phyloP scores from a whole-genome alignment of 139 green algal genomes.

The Marvania coccoides region DNA sequence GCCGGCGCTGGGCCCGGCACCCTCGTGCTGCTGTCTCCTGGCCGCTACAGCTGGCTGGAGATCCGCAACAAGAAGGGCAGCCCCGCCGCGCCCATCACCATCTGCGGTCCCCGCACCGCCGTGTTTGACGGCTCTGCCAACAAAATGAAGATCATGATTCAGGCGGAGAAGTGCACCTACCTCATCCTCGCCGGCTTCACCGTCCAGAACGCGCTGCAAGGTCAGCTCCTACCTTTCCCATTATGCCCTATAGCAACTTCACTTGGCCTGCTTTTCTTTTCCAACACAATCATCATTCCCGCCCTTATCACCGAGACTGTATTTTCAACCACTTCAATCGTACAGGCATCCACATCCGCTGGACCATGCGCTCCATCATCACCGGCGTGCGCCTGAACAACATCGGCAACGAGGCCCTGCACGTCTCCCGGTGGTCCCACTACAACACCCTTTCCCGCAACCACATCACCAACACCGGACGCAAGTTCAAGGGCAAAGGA shows the following conservation, averaged over 20 bases:
- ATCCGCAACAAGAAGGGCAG: constrained; percentile 1
- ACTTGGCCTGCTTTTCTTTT: too few relatives aligned
- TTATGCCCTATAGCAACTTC: too few relatives aligned
- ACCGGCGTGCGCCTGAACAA: background rate
- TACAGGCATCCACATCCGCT: background rate
- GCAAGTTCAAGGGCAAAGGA: background rate
- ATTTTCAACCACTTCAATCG: too few relatives aligned
- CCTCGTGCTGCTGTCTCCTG: background rate
- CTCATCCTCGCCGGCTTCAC: constrained; percentile 8
- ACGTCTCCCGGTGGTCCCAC: background rate
- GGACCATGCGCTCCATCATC: background rate
- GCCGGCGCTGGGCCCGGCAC: background rate
- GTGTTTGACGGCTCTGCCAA: background rate
- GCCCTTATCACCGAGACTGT: too few relatives aligned
- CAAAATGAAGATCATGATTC: background rate
- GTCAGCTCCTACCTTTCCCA: too few relatives aligned
- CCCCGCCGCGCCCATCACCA: background rate
- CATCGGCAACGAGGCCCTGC: background rate
- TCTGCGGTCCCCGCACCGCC: background rate
- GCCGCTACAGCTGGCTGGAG: background rate
- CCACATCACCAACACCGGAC: background rate
- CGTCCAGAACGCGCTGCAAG: background rate
- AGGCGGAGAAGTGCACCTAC: constrained; percentile 2
- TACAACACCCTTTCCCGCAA: background rate
- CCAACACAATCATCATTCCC: too few relatives aligned